Percentiles rank a stretch among this genome's conserved stretches.
These are phyloP conservation scores for Nepenthes alata DNA, from an alignment of 179 eudicot species.

Conservation along the genomic window DNA sequence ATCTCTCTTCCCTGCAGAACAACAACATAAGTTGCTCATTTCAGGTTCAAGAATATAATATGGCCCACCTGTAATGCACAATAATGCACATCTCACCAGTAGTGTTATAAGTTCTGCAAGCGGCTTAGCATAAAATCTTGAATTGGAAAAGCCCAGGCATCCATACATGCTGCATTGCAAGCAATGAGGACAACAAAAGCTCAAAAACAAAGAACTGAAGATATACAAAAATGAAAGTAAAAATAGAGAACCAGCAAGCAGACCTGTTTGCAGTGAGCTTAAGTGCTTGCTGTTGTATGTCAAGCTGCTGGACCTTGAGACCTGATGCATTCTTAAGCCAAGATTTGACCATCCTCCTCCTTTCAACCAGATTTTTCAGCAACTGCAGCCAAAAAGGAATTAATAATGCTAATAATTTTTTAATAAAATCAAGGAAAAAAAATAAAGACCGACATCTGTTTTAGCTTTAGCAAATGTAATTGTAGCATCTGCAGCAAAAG, in stretches of 20 bases:
- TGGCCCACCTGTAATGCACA: not conserved
- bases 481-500: not conserved
- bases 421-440: too few relatives aligned
- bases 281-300: constrained; percentile 94
- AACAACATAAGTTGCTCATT: constrained; percentile 7
- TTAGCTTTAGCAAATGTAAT: too few relatives aligned
- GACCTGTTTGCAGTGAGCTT: constrained; percentile 98
- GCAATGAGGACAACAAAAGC: constrained; percentile 3
- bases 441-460: too few relatives aligned
- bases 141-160: constrained; percentile 89
- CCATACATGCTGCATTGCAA: constrained; percentile 82
- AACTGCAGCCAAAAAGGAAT: constrained; percentile 25
- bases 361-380: constrained; percentile 77
- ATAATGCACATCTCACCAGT: constrained; percentile 33
- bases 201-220: not conserved
- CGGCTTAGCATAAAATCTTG: constrained; percentile 94
- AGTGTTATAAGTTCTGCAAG: constrained; percentile 85
- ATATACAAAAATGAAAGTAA: constrained; percentile 9
- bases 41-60: constrained; percentile 1
- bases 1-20: constrained; percentile 85
- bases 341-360: constrained; percentile 67
- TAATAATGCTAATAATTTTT: too few relatives aligned
- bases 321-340: constrained; percentile 73
- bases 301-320: constrained; percentile 68
- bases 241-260: not conserved